Evolutionary conservation across 2,329 filamentous ascomycete species (phyloP).

Genomic region (Bertia moriformis): DNA sequence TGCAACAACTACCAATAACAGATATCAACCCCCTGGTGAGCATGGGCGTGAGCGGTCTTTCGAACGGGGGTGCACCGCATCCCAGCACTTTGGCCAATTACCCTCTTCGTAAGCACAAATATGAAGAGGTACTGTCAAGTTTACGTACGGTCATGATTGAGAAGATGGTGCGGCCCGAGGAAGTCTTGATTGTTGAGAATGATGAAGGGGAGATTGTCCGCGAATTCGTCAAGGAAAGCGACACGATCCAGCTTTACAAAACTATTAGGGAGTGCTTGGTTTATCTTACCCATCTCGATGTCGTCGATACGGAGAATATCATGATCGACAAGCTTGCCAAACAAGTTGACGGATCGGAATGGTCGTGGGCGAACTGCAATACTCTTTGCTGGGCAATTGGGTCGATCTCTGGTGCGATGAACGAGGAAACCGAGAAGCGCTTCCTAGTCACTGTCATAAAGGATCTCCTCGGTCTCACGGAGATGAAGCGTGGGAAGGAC

Average conservation of each 20-base stretch:
- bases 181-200: slow-evolving; percentile 98
- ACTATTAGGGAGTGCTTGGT: slow-evolving; percentile 94
- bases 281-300: slow-evolving; percentile 92
- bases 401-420: slow-evolving; percentile 97
- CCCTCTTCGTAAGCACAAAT: slow-evolving; percentile 93
- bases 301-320: slow-evolving; percentile 92
- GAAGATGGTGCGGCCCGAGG: slow-evolving; percentile 97
- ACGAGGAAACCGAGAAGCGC: slow-evolving; percentile 95
- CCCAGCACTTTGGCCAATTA: slow-evolving; percentile 76
- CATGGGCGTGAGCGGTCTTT: slow-evolving; percentile 49
- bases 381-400: slow-evolving; percentile 98
- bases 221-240: slow-evolving; percentile 97
- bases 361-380: slow-evolving; percentile 99
- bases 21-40: slow-evolving; percentile 81
- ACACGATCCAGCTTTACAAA: slow-evolving; percentile 98
- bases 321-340: slow-evolving; percentile 97
- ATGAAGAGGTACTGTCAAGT: slow-evolving; percentile 84
- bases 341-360: slow-evolving; percentile 88
- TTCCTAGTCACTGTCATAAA: slow-evolving; percentile 98
- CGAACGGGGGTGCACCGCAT: slow-evolving; percentile 72
- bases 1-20: slow-evolving; percentile 87
- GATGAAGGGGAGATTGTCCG: slow-evolving; percentile 97
- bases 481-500: slow-evolving; percentile 99
- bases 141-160: slow-evolving; percentile 97
- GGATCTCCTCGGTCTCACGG: slow-evolving; percentile 85